Evolutionary conservation across 2,329 filamentous ascomycete species (phyloP).

Genomic region (Nothophoma quercina): DNA sequence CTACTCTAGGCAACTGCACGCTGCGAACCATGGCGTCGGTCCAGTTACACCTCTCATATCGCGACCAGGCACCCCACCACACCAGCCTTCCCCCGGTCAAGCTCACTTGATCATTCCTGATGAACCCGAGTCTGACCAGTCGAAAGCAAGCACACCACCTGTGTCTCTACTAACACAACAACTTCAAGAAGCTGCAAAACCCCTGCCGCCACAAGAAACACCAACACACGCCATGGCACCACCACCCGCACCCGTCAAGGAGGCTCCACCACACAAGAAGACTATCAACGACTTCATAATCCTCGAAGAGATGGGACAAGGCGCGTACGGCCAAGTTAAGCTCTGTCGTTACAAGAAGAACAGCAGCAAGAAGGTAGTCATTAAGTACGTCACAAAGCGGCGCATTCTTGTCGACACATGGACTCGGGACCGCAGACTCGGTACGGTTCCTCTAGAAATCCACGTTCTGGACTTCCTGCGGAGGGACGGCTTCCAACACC

Average conservation of each 20-base stretch:
- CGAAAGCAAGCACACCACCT: slow-evolving; percentile 47
- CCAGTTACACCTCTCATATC: slow-evolving; percentile 70
- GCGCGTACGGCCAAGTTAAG: slow-evolving; percentile 97
- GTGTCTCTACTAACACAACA: slow-evolving; percentile 60
- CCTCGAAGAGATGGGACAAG: slow-evolving; percentile 97
- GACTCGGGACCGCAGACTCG: slow-evolving; percentile 90
- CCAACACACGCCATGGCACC: slow-evolving; percentile 22
- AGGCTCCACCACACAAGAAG: slow-evolving; percentile 66
- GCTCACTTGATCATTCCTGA: slow-evolving; percentile 54
- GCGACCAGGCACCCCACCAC: slow-evolving; percentile 73
- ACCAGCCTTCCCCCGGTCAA: slow-evolving; percentile 81
- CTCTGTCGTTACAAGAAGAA: slow-evolving; percentile 84
- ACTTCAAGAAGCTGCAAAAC: slow-evolving; percentile 58
- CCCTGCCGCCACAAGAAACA: slow-evolving; percentile 47
- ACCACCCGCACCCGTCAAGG: slow-evolving; percentile 21
- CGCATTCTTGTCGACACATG: slow-evolving; percentile 98
- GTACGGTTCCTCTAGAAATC: slow-evolving; percentile 95
- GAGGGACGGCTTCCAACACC: slow-evolving; percentile 70
- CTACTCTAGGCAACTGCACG: slow-evolving; percentile 91
- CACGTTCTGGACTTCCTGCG: slow-evolving; percentile 95
- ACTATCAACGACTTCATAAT: slow-evolving; percentile 90
- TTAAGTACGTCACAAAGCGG: slow-evolving; percentile 97
- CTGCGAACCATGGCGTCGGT: slow-evolving; percentile 68
- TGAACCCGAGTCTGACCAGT: slow-evolving; percentile 44
- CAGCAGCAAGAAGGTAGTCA: slow-evolving; percentile 80